These are phyloP conservation scores for Phyllostachys edulis DNA, from an alignment of 176 grass and related monocot species.

Conservation along the genomic window DNA sequence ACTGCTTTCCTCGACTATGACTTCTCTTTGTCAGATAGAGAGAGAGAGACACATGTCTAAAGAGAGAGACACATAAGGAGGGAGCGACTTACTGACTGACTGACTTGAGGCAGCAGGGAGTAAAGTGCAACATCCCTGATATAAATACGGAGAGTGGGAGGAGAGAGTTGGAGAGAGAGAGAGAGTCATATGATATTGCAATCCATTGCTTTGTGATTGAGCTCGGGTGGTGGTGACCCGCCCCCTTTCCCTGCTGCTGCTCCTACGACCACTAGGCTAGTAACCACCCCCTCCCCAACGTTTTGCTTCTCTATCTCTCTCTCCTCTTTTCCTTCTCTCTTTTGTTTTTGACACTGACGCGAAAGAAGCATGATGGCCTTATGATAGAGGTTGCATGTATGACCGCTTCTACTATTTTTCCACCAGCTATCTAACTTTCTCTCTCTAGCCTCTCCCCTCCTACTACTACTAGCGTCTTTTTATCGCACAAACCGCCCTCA, in stretches of 20 bases:
- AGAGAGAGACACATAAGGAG: constrained; percentile 24
- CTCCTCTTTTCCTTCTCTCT: constrained; percentile 5
- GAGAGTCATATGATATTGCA: constrained; percentile 67
- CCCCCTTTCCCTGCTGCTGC: constrained; percentile 30
- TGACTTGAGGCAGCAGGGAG: constrained; percentile 38
- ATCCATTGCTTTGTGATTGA: constrained; percentile 99
- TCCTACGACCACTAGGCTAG: neutral
- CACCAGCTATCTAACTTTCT: neutral
- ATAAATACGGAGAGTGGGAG: constrained; percentile 47
- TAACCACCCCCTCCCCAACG: neutral
- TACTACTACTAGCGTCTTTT: neutral
- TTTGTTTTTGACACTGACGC: constrained; percentile 62
- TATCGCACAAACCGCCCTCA: neutral
- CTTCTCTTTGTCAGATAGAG: constrained; percentile 89
- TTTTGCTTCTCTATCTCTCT: neutral
- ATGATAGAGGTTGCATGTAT: constrained; percentile 53
- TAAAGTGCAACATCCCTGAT: constrained; percentile 84
- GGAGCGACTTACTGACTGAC: constrained; percentile 4
- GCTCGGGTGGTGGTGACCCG: constrained; percentile 19
- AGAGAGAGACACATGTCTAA: constrained; percentile 10
- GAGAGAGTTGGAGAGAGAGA: constrained; percentile 28
- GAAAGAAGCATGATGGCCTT: constrained; percentile 76
- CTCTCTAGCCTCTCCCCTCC: neutral
- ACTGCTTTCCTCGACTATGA: constrained; percentile 85
- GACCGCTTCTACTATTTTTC: constrained; percentile 34